Evolutionary conservation across 2,329 filamentous ascomycete genomes (phyloP), one percentile per base, ranked within the genome.

Genomic region (Aspergillus sp.): DNA sequence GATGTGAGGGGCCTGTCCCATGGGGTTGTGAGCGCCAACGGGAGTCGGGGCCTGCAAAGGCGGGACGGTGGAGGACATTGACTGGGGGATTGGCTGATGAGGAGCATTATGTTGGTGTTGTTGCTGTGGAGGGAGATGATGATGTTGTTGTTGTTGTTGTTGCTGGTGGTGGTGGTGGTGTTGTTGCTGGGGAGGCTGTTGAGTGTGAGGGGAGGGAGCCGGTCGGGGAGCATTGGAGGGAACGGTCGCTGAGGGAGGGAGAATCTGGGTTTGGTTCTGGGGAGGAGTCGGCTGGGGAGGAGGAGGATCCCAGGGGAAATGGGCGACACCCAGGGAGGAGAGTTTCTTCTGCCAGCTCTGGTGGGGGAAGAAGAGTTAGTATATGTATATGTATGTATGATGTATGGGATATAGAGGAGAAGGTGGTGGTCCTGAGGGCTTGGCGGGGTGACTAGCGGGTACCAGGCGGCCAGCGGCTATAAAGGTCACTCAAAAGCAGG

Each of bases 261-360:
- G 71, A n/a, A 72, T 68, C 38, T 68, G 64, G 44, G 70, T 68
- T 56, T 66, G 61, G 42, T 71, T 68, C 58, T 64, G 58, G 53
- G 71, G 78, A 64, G 62, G 76, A 58, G 69, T 70, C 47, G 83
- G 81, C 48, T 88, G 86, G 9, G 62, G 64, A 46, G 88, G 87
- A 68, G 88, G 87, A 41, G 94, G 93, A 69, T 99, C 94, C 94
- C 94, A 99, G 10, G 94, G 93, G 70, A 97, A 97, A 52, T 84
- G 79, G 54, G 94, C 94, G 56, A 97, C 88, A 60, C 88, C 85
- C 60, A 95, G 85, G 62, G 86, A 85, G 1, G 92, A 88, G 32
- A 99, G 81, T 74, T 95, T 97, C 64, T 87, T 81, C 79, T 97
- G 92, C 94, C 94, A 99, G 76, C 87, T 89, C 92, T 97, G 69